These are phyloP conservation scores for Urochloa ruziziensis DNA, from an alignment of 176 grass and related monocot genomes.

Conservation along the genomic window DNA sequence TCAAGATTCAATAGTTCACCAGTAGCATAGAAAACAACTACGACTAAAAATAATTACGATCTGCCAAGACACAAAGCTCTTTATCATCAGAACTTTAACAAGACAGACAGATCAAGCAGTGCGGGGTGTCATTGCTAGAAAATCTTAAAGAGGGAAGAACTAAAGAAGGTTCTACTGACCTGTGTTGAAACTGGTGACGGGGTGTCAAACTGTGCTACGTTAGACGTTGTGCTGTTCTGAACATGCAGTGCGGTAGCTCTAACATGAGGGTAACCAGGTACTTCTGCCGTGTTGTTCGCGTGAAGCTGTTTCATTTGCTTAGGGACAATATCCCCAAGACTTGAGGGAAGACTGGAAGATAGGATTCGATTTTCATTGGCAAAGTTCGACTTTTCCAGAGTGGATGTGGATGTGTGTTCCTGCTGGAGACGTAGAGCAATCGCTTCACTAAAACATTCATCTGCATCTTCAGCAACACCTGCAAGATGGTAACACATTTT, in stretches of 20 bases:
- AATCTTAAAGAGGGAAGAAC: slow-evolving; percentile 7
- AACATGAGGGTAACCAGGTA: slow-evolving; percentile 49
- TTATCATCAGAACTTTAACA: neutral
- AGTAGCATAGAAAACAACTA: slow-evolving; percentile 16
- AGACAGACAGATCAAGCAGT: neutral
- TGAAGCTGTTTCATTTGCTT: slow-evolving; percentile 72
- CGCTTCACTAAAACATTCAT: slow-evolving; percentile 80
- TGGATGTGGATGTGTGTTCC: slow-evolving; percentile 58
- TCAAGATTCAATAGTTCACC: neutral
- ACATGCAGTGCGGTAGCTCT: slow-evolving; percentile 39
- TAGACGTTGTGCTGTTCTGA: slow-evolving; percentile 43
- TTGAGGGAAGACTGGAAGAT: slow-evolving; percentile 50
- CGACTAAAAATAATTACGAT: neutral
- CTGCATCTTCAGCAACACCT: slow-evolving; percentile 86
- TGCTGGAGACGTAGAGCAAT: slow-evolving; percentile 77
- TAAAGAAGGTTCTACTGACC: slow-evolving; percentile 52
- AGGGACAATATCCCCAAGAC: slow-evolving; percentile 46
- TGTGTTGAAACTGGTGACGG: slow-evolving; percentile 77
- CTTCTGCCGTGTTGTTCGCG: slow-evolving; percentile 52
- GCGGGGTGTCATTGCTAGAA: neutral
- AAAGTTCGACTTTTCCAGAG: slow-evolving; percentile 53
- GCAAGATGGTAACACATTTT: slow-evolving; percentile 31
- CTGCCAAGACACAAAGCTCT: neutral
- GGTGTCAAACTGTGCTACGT: slow-evolving; percentile 72
- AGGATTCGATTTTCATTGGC: slow-evolving; percentile 57